Evolutionary conservation across 768 basidiomycete species (phyloP).

Genomic region (Boletus reticulatus): DNA sequence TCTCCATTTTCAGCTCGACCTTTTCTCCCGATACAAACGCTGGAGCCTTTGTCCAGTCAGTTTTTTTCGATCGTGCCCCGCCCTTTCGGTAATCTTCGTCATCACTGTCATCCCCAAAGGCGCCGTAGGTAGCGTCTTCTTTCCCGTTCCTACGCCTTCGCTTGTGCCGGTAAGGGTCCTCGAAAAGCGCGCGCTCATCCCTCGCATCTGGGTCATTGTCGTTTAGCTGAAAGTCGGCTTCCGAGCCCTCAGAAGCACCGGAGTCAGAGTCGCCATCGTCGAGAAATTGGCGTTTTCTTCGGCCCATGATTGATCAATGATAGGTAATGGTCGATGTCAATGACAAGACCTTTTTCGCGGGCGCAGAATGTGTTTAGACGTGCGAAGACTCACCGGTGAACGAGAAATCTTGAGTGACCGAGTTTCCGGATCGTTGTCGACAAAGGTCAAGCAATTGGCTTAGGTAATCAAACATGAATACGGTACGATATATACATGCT

Average conservation of each 20-base stretch:
- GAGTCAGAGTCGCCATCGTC: constrained; percentile 76
- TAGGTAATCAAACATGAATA: constrained; percentile 13
- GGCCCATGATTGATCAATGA: constrained; percentile 55
- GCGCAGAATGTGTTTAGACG: neutral
- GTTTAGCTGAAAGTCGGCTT: constrained; percentile 46
- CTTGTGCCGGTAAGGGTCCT: constrained; percentile 74
- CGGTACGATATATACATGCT: constrained; percentile 30
- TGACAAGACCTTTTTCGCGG: neutral
- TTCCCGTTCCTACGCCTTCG: constrained; percentile 61
- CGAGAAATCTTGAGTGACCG: neutral
- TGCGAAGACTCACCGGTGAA: constrained; percentile 12
- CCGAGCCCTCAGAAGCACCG: constrained; percentile 61
- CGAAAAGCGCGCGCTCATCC: constrained; percentile 74
- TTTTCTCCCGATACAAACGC: constrained; percentile 64
- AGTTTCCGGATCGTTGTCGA: neutral
- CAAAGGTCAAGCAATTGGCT: neutral
- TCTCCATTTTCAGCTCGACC: constrained; percentile 41
- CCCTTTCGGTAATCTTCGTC: constrained; percentile 44
- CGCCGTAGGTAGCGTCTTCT: constrained; percentile 74
- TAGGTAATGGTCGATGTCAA: constrained; percentile 1
- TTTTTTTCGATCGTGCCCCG: constrained; percentile 38
- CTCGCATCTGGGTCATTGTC: constrained; percentile 58
- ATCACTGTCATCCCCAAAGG: constrained; percentile 72
- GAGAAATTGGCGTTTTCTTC: constrained; percentile 72
- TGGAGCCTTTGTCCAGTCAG: constrained; percentile 75